Conservation (phyloP, 1,284 basidiomycete species). For the Trichosporon inkin region DNA sequence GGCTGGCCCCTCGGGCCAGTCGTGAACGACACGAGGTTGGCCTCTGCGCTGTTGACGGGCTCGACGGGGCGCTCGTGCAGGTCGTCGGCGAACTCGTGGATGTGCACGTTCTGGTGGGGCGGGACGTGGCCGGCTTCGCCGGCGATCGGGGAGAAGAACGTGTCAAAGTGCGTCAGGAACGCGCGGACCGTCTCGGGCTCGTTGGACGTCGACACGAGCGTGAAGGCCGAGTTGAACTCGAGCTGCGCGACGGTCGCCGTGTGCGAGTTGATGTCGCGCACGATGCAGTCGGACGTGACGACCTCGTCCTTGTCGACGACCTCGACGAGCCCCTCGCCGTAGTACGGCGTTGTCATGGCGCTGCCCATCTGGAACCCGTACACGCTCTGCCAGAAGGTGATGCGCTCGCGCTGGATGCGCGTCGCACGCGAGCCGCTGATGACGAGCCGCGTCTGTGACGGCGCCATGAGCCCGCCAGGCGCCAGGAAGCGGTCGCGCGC, state of each 20-base stretch:
- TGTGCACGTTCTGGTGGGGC: slow-evolving; percentile 41
- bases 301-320: slow-evolving; percentile 67
- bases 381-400: slow-evolving; percentile 85
- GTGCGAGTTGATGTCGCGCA: slow-evolving; percentile 66
- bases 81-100: slow-evolving; percentile 33
- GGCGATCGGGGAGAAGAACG: slow-evolving; percentile 71
- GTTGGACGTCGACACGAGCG: slow-evolving; percentile 59
- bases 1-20: slow-evolving; percentile 76
- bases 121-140: slow-evolving; percentile 52
- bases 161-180: slow-evolving; percentile 90
- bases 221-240: slow-evolving; percentile 72
- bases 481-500: slow-evolving; percentile 52
- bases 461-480: slow-evolving; percentile 77
- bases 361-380: slow-evolving; percentile 80
- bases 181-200: slow-evolving; percentile 66
- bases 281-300: slow-evolving; percentile 62
- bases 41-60: slow-evolving; percentile 22
- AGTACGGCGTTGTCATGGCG: slow-evolving; percentile 65
- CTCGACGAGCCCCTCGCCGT: slow-evolving; percentile 74
- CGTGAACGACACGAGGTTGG: slow-evolving; percentile 66
- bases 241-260: slow-evolving; percentile 65
- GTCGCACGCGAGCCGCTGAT: slow-evolving; percentile 72
- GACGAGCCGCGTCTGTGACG: slow-evolving; percentile 83
- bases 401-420: slow-evolving; percentile 70
- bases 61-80: slow-evolving; percentile 29